Percentiles rank a stretch among this genome's conserved stretches.
Evolutionary conservation across 2,329 filamentous ascomycete genomes (phyloP).

Genomic region (Gremmenia infestans): DNA sequence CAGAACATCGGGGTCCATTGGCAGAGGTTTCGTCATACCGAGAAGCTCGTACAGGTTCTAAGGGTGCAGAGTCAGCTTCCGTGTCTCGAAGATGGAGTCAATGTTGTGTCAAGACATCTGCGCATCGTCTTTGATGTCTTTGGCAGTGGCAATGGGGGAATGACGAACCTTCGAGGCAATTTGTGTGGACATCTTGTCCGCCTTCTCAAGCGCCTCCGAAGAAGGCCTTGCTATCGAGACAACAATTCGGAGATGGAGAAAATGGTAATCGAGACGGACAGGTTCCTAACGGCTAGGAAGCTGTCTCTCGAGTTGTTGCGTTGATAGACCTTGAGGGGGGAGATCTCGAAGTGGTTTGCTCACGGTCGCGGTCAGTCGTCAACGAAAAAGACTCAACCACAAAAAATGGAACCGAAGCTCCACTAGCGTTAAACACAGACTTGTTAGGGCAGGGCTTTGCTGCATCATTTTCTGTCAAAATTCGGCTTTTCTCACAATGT

Average conservation of each 20-base stretch:
- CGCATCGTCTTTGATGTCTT: constrained; percentile 12
- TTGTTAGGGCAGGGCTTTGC: neutral
- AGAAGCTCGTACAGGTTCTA: constrained; percentile 98
- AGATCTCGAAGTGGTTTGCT: neutral
- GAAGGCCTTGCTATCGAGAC: constrained; percentile 35
- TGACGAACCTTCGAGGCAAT: constrained; percentile 34
- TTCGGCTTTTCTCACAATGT: neutral
- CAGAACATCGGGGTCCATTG: constrained; percentile 17
- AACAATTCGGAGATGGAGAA: constrained; percentile 30
- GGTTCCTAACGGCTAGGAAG: constrained; percentile 33
- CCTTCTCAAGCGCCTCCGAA: constrained; percentile 34
- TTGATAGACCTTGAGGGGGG: constrained; percentile 9
- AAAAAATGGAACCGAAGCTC: neutral
- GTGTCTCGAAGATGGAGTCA: constrained; percentile 15
- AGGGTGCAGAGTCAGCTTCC: constrained; percentile 35
- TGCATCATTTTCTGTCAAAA: neutral
- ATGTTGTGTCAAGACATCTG: constrained; percentile 2
- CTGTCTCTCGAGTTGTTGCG: constrained; percentile 33
- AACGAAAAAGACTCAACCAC: neutral
- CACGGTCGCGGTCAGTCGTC: neutral
- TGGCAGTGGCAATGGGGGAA: neutral
- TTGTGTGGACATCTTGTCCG: constrained; percentile 34
- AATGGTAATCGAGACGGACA: constrained; percentile 31
- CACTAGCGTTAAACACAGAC: neutral
- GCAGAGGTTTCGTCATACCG: constrained; percentile 56